phyloP scores from a whole-genome alignment of 208 protist species.

The Tritrichomonas musculus region DNA sequence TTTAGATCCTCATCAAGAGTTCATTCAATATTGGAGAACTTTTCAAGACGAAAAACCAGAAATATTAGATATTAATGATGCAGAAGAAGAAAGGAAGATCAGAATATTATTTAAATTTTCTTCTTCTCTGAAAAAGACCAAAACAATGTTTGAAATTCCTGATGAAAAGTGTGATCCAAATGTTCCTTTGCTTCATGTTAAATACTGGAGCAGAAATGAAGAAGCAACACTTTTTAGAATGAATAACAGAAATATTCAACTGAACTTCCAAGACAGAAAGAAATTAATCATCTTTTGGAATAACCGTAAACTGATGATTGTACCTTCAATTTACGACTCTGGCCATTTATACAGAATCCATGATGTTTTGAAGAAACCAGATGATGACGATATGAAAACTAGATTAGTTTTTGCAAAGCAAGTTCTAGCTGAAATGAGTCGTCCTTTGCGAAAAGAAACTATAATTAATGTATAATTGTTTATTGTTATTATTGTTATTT shows the following conservation, averaged over 20 bases:
- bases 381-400: background rate
- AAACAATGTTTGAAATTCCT: background rate
- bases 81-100: background rate
- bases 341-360: background rate
- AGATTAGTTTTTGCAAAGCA: background rate
- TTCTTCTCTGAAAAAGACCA: background rate
- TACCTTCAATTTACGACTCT: background rate
- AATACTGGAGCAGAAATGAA: constrained; percentile 11
- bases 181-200: background rate
- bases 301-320: background rate
- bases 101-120: background rate
- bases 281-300: constrained; percentile 14
- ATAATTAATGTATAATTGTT: too few species aligned
- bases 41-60: background rate
- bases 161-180: background rate
- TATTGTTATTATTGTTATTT: too few species aligned
- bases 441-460: too few species aligned
- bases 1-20: constrained; percentile 56
- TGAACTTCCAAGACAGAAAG: background rate
- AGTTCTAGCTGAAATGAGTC: background rate
- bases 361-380: background rate
- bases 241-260: background rate
- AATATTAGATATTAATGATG: background rate
- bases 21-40: background rate
- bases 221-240: background rate